phyloP scores from a whole-genome alignment of 257 asterid species.

The Buddleja alternifolia region DNA sequence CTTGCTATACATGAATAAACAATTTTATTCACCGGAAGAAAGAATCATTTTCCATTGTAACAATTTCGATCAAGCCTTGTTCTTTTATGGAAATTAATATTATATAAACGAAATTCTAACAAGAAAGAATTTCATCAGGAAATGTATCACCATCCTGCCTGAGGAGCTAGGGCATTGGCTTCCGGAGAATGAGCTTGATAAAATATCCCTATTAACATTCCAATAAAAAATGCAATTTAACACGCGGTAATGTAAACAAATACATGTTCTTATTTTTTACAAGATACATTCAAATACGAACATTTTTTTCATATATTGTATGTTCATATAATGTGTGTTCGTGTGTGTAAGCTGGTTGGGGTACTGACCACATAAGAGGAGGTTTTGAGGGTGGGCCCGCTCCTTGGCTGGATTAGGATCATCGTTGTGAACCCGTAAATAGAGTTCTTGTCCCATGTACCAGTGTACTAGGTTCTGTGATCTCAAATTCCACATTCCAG shows the following conservation, averaged over 20 bases:
- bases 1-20: no score
- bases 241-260: not conserved
- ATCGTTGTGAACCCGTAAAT: conserved; percentile 40
- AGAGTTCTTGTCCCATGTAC: conserved; percentile 48
- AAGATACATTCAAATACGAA: no score
- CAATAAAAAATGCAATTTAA: conserved; percentile 9
- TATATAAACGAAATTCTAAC: not conserved
- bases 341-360: no score
- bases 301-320: no score
- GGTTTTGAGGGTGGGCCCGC: conserved; percentile 41
- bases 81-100: not conserved
- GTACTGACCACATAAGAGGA: conserved; percentile 41
- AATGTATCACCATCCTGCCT: conserved; percentile 27
- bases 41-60: not conserved
- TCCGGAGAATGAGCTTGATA: conserved; percentile 31
- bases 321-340: no score
- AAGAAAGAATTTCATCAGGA: not conserved
- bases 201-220: conserved; percentile 26
- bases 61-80: not conserved
- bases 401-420: conserved; percentile 50
- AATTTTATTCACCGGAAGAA: not conserved
- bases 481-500: conserved; percentile 50
- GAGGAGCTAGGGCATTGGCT: conserved; percentile 34
- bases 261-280: not conserved
- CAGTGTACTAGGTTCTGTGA: conserved; percentile 43